Conservation (phyloP, 345 rosid species). For the Pugionium cornutum region DNA sequence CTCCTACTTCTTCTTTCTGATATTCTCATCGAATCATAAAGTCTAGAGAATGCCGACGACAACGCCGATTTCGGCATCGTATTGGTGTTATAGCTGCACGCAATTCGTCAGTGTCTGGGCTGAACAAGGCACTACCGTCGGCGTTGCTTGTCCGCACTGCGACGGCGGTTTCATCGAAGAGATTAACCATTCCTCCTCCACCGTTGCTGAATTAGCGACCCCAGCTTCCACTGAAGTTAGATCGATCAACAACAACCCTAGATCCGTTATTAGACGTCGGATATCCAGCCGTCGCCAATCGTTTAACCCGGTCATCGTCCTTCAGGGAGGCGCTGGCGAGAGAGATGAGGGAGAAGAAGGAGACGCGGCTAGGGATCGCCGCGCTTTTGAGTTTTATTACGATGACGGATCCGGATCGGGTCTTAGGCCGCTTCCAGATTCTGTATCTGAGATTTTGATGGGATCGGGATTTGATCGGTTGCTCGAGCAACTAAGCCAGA, state of each 20-base stretch:
- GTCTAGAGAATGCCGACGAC: slow-evolving; percentile 7
- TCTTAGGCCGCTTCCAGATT: slow-evolving; percentile 66
- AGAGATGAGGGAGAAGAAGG: slow-evolving; percentile 35
- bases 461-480: slow-evolving; percentile 75
- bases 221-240: slow-evolving; percentile 32
- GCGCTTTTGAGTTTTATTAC: slow-evolving; percentile 58
- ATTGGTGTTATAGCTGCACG: slow-evolving; percentile 80
- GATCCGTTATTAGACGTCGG: slow-evolving; percentile 43
- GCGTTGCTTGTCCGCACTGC: slow-evolving; percentile 66
- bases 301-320: slow-evolving; percentile 72
- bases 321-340: slow-evolving; percentile 53
- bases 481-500: slow-evolving; percentile 64
- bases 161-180: slow-evolving; percentile 64
- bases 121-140: slow-evolving; percentile 35
- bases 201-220: slow-evolving; percentile 7
- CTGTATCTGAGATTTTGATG: slow-evolving; percentile 68
- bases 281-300: slow-evolving; percentile 51
- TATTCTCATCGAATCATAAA: slow-evolving; percentile 12
- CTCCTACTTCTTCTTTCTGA: slow-evolving; percentile 13
- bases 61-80: slow-evolving; percentile 46
- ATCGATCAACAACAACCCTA: slow-evolving; percentile 40
- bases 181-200: slow-evolving; percentile 37
- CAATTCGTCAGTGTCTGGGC: slow-evolving; percentile 53
- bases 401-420: slow-evolving; percentile 75
- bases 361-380: slow-evolving; percentile 34